phyloP scores from a whole-genome alignment of 1,284 basidiomycete species.

The Austroboletus olivaceoglutinosus region DNA sequence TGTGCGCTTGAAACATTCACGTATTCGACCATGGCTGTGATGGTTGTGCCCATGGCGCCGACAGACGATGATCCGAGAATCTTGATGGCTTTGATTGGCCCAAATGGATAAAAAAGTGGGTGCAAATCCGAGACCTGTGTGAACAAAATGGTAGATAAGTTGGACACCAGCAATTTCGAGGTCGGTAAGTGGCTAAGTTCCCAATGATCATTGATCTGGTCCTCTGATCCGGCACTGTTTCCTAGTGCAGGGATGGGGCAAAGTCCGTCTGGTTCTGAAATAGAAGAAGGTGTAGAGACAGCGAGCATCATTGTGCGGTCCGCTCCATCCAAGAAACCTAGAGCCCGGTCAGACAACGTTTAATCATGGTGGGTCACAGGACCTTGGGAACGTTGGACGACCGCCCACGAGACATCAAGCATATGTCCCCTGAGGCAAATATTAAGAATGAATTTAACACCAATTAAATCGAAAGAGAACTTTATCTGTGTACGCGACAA shows the following conservation, averaged over 20 bases:
- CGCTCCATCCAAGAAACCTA: conserved; percentile 76
- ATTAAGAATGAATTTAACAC: conserved; percentile 1
- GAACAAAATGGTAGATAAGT: conserved; percentile 65
- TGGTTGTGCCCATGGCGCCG: conserved; percentile 37
- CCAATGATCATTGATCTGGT: conserved; percentile 17
- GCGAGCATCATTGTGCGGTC: conserved; percentile 65
- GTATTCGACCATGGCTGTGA: conserved; percentile 64
- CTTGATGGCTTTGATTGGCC: conserved; percentile 58
- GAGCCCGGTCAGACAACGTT: conserved; percentile 5
- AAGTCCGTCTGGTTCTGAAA: conserved; percentile 27
- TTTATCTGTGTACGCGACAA: conserved; percentile 67
- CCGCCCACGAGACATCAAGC: conserved; percentile 78
- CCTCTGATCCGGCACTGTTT: conserved; percentile 2
- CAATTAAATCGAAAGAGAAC: conserved; percentile 24
- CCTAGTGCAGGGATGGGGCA: conserved; percentile 11
- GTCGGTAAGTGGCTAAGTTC: conserved; percentile 43
- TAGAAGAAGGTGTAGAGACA: conserved; percentile 38
- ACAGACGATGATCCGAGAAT: conserved; percentile 37
- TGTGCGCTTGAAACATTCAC: conserved; percentile 49
- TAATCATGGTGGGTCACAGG: background rate
- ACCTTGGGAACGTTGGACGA: conserved; percentile 80
- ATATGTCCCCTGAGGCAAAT: conserved; percentile 52
- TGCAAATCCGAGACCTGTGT: conserved; percentile 62
- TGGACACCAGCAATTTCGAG: conserved; percentile 57
- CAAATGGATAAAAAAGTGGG: conserved; percentile 72